Evolutionary conservation across 75 land plant species (phyloP).

Genomic region (Selaginella moellendorffii): DNA sequence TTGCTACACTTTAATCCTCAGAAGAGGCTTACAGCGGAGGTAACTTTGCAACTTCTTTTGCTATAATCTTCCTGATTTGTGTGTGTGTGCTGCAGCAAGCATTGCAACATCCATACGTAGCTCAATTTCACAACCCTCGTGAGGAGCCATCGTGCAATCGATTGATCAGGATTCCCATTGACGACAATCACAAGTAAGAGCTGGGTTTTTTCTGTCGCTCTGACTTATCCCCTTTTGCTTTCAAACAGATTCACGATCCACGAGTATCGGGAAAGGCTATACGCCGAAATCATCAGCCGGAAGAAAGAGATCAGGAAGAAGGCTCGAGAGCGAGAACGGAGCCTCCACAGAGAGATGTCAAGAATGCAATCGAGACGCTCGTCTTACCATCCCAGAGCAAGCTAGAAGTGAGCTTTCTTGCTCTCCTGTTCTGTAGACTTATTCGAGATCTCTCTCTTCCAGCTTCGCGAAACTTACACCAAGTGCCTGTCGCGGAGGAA

Average conservation of each 20-base stretch:
- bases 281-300: constrained; percentile 25
- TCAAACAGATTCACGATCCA: constrained; percentile 23
- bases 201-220: no score
- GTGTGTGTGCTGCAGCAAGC: constrained; percentile 17
- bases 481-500: background rate
- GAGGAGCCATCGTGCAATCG: constrained; percentile 33
- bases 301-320: constrained; percentile 27
- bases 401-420: background rate
- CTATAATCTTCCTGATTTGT: constrained; percentile 2
- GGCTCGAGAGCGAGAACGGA: constrained; percentile 16
- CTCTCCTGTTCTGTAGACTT: background rate
- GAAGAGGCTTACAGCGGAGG: constrained; percentile 31
- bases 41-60: background rate
- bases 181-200: constrained; percentile 31
- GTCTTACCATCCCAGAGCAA: background rate
- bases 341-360: background rate
- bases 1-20: constrained; percentile 30
- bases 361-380: background rate
- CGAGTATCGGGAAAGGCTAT: constrained; percentile 29
- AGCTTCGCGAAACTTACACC: background rate
- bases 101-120: constrained; percentile 29
- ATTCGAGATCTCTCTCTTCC: background rate
- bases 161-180: constrained; percentile 28
- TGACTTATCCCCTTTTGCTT: no score
- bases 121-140: constrained; percentile 25